Evolutionary conservation across 768 basidiomycete genomes (phyloP).

Genomic region (Hypholoma fasciculare): DNA sequence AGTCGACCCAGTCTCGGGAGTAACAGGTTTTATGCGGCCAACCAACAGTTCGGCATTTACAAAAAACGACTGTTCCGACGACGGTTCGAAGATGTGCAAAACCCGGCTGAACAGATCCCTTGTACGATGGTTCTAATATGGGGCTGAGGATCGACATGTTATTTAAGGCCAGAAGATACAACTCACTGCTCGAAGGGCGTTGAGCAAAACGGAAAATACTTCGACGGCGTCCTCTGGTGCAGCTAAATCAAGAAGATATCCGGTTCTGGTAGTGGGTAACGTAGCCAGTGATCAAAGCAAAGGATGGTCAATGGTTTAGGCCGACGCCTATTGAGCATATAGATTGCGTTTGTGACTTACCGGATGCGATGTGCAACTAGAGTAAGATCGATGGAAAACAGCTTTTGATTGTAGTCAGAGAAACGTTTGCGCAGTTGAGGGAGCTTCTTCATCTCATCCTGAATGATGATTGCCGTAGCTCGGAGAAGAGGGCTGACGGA

Average conservation of each 20-base stretch:
- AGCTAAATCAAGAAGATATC: conserved; percentile 53
- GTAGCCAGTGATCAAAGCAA: background rate
- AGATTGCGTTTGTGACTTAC: conserved; percentile 3
- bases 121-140: conserved; percentile 10
- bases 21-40: conserved; percentile 6
- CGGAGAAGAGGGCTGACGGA: background rate
- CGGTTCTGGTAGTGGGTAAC: conserved; percentile 30
- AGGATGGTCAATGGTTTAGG: background rate
- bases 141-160: conserved; percentile 1
- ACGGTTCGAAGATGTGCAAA: conserved; percentile 44
- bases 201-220: conserved; percentile 36
- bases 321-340: background rate
- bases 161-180: background rate
- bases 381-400: conserved; percentile 12
- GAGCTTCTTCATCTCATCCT: conserved; percentile 1
- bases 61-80: conserved; percentile 55
- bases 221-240: conserved; percentile 31
- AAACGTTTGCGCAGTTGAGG: conserved; percentile 10
- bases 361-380: conserved; percentile 14
- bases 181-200: conserved; percentile 37
- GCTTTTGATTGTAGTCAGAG: background rate
- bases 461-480: background rate
- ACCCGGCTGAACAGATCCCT: conserved; percentile 38
- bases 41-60: conserved; percentile 38
- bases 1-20: background rate